Evolutionary conservation across 495 filamentous ascomycete species (phyloP).

Genomic region (Cercophora scortea): DNA sequence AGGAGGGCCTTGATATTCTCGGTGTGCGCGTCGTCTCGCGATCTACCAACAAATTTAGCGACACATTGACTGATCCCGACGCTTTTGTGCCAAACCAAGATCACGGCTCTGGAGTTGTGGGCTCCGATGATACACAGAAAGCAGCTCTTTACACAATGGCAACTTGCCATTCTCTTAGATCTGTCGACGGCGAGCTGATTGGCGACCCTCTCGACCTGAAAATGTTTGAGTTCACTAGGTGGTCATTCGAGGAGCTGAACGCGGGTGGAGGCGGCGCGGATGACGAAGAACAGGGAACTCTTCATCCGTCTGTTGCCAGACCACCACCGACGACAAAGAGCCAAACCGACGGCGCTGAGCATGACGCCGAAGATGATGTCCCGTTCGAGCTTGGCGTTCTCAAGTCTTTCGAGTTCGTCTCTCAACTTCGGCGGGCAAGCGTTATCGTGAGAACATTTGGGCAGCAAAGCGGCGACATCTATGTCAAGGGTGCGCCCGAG

Average conservation of each 20-base stretch:
- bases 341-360: constrained; percentile 8
- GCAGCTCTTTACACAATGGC: constrained; percentile 89
- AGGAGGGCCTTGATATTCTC: constrained; percentile 93
- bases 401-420: constrained; percentile 92
- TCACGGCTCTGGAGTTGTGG: constrained; percentile 46
- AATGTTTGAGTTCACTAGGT: constrained; percentile 97
- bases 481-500: constrained; percentile 95
- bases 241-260: constrained; percentile 84
- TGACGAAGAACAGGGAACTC: constrained; percentile 57
- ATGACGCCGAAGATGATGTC: constrained; percentile 22
- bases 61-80: constrained; percentile 38
- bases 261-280: constrained; percentile 48
- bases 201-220: constrained; percentile 95
- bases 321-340: constrained; percentile 57
- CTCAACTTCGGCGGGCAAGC: constrained; percentile 86
- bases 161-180: constrained; percentile 87
- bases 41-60: constrained; percentile 46
- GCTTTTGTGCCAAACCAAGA: constrained; percentile 46
- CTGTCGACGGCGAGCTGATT: constrained; percentile 78
- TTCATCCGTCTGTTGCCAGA: constrained; percentile 75
- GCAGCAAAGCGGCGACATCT: constrained; percentile 68
- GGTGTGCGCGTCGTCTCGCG: constrained; percentile 69
- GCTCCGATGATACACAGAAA: constrained; percentile 56
- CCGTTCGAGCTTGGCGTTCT: constrained; percentile 76
- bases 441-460: constrained; percentile 86